Percentiles rank a stretch among this genome's conserved stretches.
These are phyloP conservation scores for Cryptococcus sp. DNA, from an alignment of 1,284 basidiomycete species.

Conservation along the genomic window DNA sequence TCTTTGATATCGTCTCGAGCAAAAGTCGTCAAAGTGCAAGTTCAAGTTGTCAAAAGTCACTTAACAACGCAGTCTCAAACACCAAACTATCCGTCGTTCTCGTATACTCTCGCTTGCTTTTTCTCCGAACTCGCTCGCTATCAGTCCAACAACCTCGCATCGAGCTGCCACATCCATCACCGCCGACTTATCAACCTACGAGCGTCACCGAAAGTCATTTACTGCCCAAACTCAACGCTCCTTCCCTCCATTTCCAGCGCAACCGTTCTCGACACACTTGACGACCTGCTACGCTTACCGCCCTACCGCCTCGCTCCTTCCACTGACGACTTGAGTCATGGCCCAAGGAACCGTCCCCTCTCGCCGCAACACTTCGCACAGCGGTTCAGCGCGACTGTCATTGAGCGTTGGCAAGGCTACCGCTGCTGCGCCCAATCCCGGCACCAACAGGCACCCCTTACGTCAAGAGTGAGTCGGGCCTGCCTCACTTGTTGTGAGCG, in stretches of 20 bases:
- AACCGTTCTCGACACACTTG: neutral
- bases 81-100: no score
- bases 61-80: no score
- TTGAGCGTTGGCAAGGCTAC: slow-evolving; percentile 42
- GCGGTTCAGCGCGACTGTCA: slow-evolving; percentile 46
- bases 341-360: slow-evolving; percentile 16
- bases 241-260: neutral
- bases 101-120: no score
- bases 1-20: no score
- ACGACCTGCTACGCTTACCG: neutral
- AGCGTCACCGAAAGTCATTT: neutral
- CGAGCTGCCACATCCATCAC: neutral
- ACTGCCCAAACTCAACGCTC: neutral
- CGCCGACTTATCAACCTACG: neutral
- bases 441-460: slow-evolving; percentile 45
- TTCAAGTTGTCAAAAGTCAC: no score
- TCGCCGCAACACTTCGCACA: slow-evolving; percentile 40
- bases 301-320: no score
- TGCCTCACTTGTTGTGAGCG: no score
- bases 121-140: neutral
- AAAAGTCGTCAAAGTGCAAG: no score
- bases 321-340: slow-evolving; percentile 2
- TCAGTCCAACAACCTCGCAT: neutral
- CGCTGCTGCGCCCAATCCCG: slow-evolving; percentile 17
- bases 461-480: slow-evolving; percentile 47